These are phyloP conservation scores for Arthrobotrys iridis DNA, from an alignment of 2,329 filamentous ascomycete species.

Conservation along the genomic window DNA sequence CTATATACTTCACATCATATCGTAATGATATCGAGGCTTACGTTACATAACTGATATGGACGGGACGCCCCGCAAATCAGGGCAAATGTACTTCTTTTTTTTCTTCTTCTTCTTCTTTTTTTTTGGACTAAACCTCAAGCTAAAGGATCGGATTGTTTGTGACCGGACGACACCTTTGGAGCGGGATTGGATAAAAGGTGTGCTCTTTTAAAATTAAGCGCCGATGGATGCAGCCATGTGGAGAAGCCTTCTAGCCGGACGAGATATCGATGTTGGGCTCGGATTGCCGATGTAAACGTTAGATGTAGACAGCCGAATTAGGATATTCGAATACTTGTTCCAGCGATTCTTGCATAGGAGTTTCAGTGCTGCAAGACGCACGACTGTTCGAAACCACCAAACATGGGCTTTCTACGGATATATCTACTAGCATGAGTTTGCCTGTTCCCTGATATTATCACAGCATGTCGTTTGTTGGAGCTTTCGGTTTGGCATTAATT, in stretches of 20 bases:
- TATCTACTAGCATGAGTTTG: neutral
- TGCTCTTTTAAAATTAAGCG: conserved; percentile 13
- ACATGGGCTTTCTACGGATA: neutral
- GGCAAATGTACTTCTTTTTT: neutral
- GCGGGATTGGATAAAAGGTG: neutral
- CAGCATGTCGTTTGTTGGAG: conserved; percentile 1
- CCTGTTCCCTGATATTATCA: neutral
- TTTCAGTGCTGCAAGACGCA: neutral
- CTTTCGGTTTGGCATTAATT: neutral
- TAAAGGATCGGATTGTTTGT: conserved; percentile 1
- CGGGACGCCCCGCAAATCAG: conserved; percentile 22
- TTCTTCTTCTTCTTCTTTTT: neutral
- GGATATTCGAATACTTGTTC: too few species aligned
- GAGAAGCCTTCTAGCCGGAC: conserved; percentile 7
- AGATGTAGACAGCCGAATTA: too few species aligned
- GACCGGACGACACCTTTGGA: neutral
- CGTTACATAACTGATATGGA: neutral
- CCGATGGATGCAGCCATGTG: conserved; percentile 20
- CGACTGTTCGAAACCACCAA: neutral
- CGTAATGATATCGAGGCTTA: neutral
- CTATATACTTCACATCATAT: neutral
- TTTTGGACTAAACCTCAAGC: neutral
- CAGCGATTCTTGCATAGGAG: too few species aligned
- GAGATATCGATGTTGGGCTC: neutral
- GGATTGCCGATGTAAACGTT: neutral